Base-by-base conservation (phyloP, 352 stramenopile species). In the Phytophthora pini region DNA sequence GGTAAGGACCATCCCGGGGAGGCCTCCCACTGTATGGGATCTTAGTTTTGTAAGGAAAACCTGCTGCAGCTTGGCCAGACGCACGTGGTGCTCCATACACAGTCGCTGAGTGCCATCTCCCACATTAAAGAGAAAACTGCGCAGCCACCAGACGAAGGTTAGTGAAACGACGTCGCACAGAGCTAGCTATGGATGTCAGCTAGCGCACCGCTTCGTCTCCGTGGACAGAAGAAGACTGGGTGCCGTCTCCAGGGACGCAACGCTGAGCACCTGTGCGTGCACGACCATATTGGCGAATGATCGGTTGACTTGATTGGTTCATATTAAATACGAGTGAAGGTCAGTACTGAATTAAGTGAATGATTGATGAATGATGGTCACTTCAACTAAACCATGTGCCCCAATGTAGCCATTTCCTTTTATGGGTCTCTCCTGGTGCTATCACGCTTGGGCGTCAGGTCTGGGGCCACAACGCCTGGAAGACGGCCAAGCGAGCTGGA, bases 21-120 rank as follows among this genome's bases (percentile, higher is more conserved):
- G 65, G 1, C 91, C 91, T 20, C 91, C 89, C 1, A 97, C 51
- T n/a, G 83, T 90, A 47, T 94, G 77, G 9, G 87, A 60, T 10
- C 74, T 75, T 38, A 97, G 67, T 67, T 97, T 76, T 3, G 90
- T 97, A 24, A 97, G 74, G 59, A 97, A 96, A 5, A 97, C 77
- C 44, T 91, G 71, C 54, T 88, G 74, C 26, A 96, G 61, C 68
- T 96, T 97, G 5, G 73, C 82, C 12, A 97, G 68, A 13, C 89
- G 86, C 60, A 97, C 80, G 70, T 94, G 85, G 74, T 97, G 91
- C 77, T 97, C 91, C 87, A 96, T 97, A 72, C 87, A 97, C 68
- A 97, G 76, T 26, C 91, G 80, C 65, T 97, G 91, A 7, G 77
- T 95, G 59, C 91, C 91, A 67, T 97, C 91, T 26, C 90, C 88